phyloP scores from a whole-genome alignment of 352 stramenopile species.

The Peronospora farinosa region DNA sequence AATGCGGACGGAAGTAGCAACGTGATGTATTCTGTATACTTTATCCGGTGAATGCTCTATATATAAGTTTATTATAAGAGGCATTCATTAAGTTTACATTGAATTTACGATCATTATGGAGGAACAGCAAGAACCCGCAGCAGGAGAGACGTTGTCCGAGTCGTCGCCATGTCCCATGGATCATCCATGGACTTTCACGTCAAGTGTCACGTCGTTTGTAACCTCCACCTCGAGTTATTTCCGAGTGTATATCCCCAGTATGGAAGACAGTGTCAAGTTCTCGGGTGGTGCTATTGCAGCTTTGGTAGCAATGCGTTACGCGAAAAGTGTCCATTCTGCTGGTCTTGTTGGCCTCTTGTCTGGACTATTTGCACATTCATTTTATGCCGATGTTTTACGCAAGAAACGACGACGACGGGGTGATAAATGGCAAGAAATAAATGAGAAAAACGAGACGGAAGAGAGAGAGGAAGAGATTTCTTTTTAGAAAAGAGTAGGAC shows the following conservation, averaged over 20 bases:
- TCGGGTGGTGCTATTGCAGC: constrained; percentile 52
- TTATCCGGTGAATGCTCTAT: no score
- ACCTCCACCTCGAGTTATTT: constrained; percentile 12
- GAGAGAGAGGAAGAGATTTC: no score
- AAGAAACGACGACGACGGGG: constrained; percentile 26
- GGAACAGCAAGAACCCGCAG: constrained; percentile 8
- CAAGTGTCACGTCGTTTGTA: constrained; percentile 17
- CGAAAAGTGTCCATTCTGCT: constrained; percentile 54
- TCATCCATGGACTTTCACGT: background rate
- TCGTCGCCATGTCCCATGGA: background rate
- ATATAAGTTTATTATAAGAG: no score
- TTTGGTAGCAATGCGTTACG: constrained; percentile 52
- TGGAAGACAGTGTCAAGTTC: constrained; percentile 55
- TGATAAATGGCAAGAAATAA: background rate
- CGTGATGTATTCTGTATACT: no score
- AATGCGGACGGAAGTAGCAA: no score
- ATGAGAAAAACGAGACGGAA: no score
- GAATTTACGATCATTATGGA: no score
- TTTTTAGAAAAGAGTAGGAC: no score
- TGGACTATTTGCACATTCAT: constrained; percentile 58
- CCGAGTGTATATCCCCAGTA: constrained; percentile 24
- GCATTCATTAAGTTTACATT: no score
- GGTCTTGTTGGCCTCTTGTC: constrained; percentile 53
- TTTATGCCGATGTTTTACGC: constrained; percentile 64
- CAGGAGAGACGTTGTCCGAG: background rate